Conservation (phyloP, 768 basidiomycete species). For the Rhodotorula taiwanensis region DNA sequence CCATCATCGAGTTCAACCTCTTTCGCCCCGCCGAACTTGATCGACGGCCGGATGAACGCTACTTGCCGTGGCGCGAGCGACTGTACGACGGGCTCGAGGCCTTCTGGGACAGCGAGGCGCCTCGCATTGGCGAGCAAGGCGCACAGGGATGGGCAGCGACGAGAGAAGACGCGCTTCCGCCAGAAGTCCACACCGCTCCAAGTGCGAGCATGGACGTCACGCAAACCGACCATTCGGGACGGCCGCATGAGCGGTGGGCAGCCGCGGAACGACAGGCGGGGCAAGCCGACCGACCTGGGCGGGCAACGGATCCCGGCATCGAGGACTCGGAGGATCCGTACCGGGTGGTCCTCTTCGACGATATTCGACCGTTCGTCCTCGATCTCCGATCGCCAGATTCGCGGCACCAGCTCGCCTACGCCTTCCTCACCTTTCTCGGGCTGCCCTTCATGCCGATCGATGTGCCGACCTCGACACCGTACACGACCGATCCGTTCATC, state of each 20-base stretch:
- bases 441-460: constrained; percentile 45
- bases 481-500: constrained; percentile 44
- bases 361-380: constrained; percentile 45
- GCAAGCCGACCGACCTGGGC: constrained; percentile 31
- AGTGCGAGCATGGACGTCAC: no score
- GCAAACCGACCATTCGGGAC: not conserved
- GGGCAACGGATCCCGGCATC: constrained; percentile 39
- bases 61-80: constrained; percentile 23
- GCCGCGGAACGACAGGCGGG: constrained; percentile 38
- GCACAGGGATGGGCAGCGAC: constrained; percentile 43
- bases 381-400: constrained; percentile 41
- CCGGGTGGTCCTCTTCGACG: constrained; percentile 45
- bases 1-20: constrained; percentile 47
- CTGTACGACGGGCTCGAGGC: constrained; percentile 42
- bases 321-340: constrained; percentile 47
- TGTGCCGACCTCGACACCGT: constrained; percentile 42
- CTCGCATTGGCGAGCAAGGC: constrained; percentile 45
- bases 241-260: constrained; percentile 44
- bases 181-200: no score
- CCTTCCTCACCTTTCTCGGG: constrained; percentile 46
- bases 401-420: constrained; percentile 44
- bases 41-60: not conserved
- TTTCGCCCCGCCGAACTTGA: constrained; percentile 40
- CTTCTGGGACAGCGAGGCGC: constrained; percentile 47
- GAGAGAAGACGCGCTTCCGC: constrained; percentile 11